Base-by-base conservation (phyloP, 2,329 filamentous ascomycete genomes). In the Stylonectria norvegica region DNA sequence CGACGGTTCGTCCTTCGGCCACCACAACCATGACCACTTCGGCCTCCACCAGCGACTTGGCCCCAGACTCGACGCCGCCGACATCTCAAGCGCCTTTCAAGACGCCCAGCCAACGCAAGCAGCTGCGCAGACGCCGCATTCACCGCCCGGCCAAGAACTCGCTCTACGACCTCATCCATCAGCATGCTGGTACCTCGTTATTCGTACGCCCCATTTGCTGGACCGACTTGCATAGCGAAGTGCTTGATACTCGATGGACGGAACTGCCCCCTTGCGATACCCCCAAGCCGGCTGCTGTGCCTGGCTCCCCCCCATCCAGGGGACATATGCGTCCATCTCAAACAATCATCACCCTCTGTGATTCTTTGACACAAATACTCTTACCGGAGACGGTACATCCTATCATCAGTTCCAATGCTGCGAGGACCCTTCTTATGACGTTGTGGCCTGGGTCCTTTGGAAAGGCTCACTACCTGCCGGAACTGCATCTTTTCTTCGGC, bases 141-240 rank as follows among this genome's bases (percentile, higher is more conserved):
- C 67, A 56, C 8, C 62, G 62, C 3, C 71, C 74, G 1, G 67
- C 70, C 31, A 58, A 62, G 15, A 69, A 70, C 15, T 80, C 77
- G 0, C 61, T 81, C 16, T 73, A 71, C 52, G 73, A 75, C 45
- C 64, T 76, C 31, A 64, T 81, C 44, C 69, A 71, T 44, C 63
- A 72, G 16, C 55, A 79, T 51, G 57, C 67, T 22, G 70, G 73
- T 30, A 59, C 56, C 0, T 65, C 70, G 1, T 71, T 81, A 15
- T 78, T 71, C 43, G 59, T 75, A 34, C 66, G 69, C 18, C 77
- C 77, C 2, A 70, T 78, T 32, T 71, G 67, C 53, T 81, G 77
- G 77, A 78, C 71, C 12, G 75, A 79, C 38, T 41, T 65, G 1
- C 77, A 81, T 43, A 52, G 65, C 8, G 56, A 62, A 30, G 59